Base-by-base conservation (phyloP, 2,329 filamentous ascomycete species). In the Grosmannia clavigera region DNA sequence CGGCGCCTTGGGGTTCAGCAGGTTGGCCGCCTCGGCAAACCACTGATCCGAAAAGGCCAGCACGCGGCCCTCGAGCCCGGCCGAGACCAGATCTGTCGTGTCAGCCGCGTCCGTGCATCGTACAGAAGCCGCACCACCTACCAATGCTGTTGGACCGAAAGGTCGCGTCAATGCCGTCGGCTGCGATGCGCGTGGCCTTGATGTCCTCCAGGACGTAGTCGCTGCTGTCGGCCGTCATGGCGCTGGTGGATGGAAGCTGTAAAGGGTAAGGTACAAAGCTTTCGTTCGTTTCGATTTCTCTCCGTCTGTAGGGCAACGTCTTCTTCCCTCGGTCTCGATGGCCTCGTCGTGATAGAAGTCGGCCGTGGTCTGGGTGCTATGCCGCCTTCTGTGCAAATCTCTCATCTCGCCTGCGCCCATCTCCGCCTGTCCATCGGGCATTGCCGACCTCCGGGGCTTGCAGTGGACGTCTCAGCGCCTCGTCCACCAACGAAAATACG, bases 31-130 rank as follows among this genome's bases (percentile, higher is more conserved):
- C 65, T 84, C 81, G 52, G 84, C 84, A 68, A 87, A 87, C 82
- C 82, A 87, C 72, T 87, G 75, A 68, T 87, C 81, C 56, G 84
- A 87, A 70, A 80, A 84, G 60, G 77, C 85, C 22, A 87, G 76
- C 61, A 87, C 75, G 69, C 81, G 83, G 61, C 83, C 83, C 63
- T 83, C 84, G 53, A 87, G 71, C 7, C 80, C 74, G 7, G 78
- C 78, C 51, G 83, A 86, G 60, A 85, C 72, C 57, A 87, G 74
- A 68, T 86, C 83, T 86, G 35, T 3, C 11, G 33, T 2, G 29
- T 46, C 3, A 51, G 22, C 6, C 6, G 22, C 3, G 22, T 46
- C 4, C 31, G 7, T 7, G 7, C 31, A 31, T 31, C 31, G 38
- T 3, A 16, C 40, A 3, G 40, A 14, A 19, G 14, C 4, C 2